Conservation (phyloP, 2,329 filamentous ascomycete genomes). For the Cladophialophora psammophila region DNA sequence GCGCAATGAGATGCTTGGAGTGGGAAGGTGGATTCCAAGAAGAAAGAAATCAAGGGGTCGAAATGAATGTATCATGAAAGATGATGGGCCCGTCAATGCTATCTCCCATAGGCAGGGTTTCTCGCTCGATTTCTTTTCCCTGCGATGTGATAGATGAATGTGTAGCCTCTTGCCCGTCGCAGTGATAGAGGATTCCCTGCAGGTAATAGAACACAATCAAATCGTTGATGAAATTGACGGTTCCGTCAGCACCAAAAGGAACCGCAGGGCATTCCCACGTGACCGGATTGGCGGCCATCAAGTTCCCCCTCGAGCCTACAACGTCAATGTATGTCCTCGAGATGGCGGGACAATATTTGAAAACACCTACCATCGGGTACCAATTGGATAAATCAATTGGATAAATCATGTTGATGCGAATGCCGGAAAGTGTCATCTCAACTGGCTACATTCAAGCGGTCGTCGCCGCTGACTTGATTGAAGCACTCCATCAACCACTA, state of each 20-base stretch:
- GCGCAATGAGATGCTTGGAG: conserved; percentile 24
- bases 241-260: too few species aligned
- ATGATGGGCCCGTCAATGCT: conserved; percentile 15
- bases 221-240: conserved; percentile 6
- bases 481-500: neutral
- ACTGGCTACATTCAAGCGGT: too few species aligned
- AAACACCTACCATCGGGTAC: too few species aligned
- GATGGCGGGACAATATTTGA: too few species aligned
- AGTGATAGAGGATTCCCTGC: conserved; percentile 12
- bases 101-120: conserved; percentile 2
- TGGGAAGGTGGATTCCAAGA: conserved; percentile 12
- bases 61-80: conserved; percentile 7
- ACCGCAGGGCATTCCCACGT: too few species aligned
- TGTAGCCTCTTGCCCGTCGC: conserved; percentile 1
- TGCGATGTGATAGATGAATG: conserved; percentile 21
- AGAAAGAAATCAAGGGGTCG: conserved; percentile 23
- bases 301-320: too few species aligned
- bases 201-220: conserved; percentile 22
- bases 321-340: too few species aligned
- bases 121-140: conserved; percentile 14
- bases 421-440: too few species aligned
- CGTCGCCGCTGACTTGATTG: neutral
- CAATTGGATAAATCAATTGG: too few species aligned
- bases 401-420: too few species aligned
- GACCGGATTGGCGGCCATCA: too few species aligned